Percentiles rank a stretch among this genome's conserved stretches.
These are phyloP conservation scores for Cryptosporidium muris DNA, from an alignment of 169 alveolate genomes.

Conservation along the genomic window DNA sequence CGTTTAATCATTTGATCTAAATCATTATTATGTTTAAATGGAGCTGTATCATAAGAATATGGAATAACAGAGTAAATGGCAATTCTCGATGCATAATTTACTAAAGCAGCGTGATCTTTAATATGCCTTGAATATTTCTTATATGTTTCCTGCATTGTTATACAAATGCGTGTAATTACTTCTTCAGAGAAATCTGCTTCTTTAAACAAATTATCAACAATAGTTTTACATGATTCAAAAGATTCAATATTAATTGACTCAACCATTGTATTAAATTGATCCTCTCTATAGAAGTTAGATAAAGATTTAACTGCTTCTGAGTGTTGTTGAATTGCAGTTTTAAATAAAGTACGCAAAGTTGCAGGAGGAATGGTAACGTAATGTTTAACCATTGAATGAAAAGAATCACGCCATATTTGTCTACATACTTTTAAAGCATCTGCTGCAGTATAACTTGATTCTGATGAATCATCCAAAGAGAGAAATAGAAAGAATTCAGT, in stretches of 20 bases:
- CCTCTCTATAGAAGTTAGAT: conserved; percentile 59
- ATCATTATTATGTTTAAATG: conserved; percentile 27
- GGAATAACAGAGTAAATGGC: conserved; percentile 53
- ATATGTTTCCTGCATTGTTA: neutral
- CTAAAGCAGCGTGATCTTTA: neutral
- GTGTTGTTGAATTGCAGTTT: conserved; percentile 41
- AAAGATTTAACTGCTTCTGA: conserved; percentile 43
- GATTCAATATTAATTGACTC: conserved; percentile 25
- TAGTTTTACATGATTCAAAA: conserved; percentile 19
- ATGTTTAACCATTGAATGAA: conserved; percentile 41
- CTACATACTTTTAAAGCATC: conserved; percentile 64
- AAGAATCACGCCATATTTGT: conserved; percentile 64
- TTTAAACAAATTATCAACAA: conserved; percentile 49
- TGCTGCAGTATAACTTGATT: conserved; percentile 17
- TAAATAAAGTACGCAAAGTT: conserved; percentile 52
- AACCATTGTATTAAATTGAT: conserved; percentile 32
- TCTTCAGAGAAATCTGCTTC: conserved; percentile 49
- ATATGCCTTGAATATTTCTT: neutral
- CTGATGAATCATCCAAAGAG: neutral
- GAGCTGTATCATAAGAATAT: conserved; percentile 59
- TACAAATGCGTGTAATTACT: conserved; percentile 28
- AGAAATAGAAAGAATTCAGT: conserved; percentile 7
- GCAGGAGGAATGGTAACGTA: conserved; percentile 53
- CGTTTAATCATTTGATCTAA: conserved; percentile 65
- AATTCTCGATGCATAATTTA: conserved; percentile 40